Conservation (phyloP, 306 rosid genomes). For the Sicyos baderoa region DNA sequence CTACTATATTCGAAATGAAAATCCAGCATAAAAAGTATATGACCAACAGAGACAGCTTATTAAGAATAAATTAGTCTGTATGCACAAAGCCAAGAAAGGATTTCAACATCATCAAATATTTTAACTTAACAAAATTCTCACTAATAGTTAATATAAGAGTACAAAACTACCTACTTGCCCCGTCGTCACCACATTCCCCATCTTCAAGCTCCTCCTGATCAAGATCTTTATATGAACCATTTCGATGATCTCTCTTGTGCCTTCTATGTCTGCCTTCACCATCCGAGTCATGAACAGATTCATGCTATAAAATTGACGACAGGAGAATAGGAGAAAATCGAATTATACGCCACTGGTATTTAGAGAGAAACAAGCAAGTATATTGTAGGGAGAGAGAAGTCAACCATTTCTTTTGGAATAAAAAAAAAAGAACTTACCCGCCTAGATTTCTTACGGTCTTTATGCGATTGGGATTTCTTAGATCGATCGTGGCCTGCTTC, state of each 20-base stretch:
- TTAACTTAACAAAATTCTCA: slow-evolving; percentile 14
- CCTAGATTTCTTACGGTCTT: slow-evolving; percentile 67
- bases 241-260: slow-evolving; percentile 65
- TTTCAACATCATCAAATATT: slow-evolving; percentile 9
- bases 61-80: slow-evolving; percentile 11
- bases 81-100: slow-evolving; percentile 7
- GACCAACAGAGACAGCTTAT: slow-evolving; percentile 12
- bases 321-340: not conserved
- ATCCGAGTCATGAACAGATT: slow-evolving; percentile 65
- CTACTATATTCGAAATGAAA: not conserved
- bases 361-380: not conserved
- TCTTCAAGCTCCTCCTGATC: slow-evolving; percentile 64
- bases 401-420: slow-evolving; percentile 4
- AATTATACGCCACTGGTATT: not conserved
- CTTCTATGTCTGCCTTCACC: slow-evolving; percentile 62
- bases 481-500: slow-evolving; percentile 58
- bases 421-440: slow-evolving; percentile 37
- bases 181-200: slow-evolving; percentile 64
- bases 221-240: slow-evolving; percentile 52
- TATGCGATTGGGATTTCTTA: slow-evolving; percentile 59
- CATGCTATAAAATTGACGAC: slow-evolving; percentile 40
- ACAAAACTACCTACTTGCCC: slow-evolving; percentile 48
- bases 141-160: slow-evolving; percentile 20
- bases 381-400: not conserved
- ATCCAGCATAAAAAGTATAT: not conserved